Percentiles rank a stretch among this genome's conserved stretches.
Conservation (phyloP, 352 stramenopile species). For the Phytophthora hibernalis region DNA sequence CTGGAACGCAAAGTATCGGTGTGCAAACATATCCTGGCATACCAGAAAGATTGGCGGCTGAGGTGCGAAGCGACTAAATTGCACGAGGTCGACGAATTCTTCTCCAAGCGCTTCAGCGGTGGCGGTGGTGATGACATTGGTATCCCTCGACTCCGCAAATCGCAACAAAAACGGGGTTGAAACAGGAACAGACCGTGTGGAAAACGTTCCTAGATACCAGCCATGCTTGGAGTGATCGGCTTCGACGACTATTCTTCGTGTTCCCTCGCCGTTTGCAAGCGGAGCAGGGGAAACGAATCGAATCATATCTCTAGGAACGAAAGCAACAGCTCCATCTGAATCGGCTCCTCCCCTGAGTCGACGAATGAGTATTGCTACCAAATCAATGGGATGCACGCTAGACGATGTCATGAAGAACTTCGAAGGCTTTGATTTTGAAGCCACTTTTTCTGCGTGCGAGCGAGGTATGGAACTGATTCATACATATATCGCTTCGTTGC, state of each 20-base stretch:
- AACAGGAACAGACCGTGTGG: slow-evolving; percentile 39
- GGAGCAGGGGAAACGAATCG: slow-evolving; percentile 10
- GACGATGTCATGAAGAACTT: slow-evolving; percentile 53
- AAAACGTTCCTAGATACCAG: slow-evolving; percentile 41
- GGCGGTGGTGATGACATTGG: slow-evolving; percentile 16
- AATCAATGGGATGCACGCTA: slow-evolving; percentile 43
- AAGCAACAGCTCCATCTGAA: background rate
- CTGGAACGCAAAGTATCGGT: slow-evolving; percentile 40
- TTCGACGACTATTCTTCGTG: slow-evolving; percentile 57
- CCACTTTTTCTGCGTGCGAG: slow-evolving; percentile 45
- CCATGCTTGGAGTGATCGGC: slow-evolving; percentile 49
- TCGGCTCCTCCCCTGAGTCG: slow-evolving; percentile 2
- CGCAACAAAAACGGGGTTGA: slow-evolving; percentile 18
- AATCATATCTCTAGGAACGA: slow-evolving; percentile 8
- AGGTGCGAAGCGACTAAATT: slow-evolving; percentile 58
- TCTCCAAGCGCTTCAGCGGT: slow-evolving; percentile 37
- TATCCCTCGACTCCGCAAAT: slow-evolving; percentile 18
- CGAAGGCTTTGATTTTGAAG: slow-evolving; percentile 65
- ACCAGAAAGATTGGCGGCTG: slow-evolving; percentile 55
- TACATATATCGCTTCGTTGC: slow-evolving; percentile 46
- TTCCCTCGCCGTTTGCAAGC: slow-evolving; percentile 16
- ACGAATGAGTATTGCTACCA: slow-evolving; percentile 17
- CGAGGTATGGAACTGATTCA: slow-evolving; percentile 44
- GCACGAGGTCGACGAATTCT: slow-evolving; percentile 71
- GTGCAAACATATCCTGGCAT: slow-evolving; percentile 47